Conservation (phyloP, 2,329 filamentous ascomycete genomes). For the Diaporthe longicolla region DNA sequence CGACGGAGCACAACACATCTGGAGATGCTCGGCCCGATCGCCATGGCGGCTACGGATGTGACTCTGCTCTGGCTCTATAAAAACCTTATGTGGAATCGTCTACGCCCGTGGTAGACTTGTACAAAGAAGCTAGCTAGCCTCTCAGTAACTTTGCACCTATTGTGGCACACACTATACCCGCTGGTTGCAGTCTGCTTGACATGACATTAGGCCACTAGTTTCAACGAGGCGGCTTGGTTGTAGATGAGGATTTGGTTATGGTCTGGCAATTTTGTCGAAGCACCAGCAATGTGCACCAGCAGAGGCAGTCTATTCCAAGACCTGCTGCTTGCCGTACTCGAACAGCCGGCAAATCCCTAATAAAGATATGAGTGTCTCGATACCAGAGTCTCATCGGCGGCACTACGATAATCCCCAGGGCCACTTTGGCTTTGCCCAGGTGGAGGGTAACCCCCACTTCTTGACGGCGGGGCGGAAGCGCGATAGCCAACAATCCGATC, state of each 20-base stretch:
- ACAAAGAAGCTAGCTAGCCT: constrained; percentile 1
- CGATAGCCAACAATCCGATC: constrained; percentile 27
- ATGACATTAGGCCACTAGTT: not conserved
- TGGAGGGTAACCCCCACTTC: constrained; percentile 24
- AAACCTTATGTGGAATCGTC: not conserved
- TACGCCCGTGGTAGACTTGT: not conserved
- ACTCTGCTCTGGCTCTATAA: constrained; percentile 1
- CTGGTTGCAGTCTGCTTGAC: too few relatives aligned
- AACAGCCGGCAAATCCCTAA: constrained; percentile 14
- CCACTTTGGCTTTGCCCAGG: constrained; percentile 23
- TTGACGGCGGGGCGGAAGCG: constrained; percentile 30
- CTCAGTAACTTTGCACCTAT: not conserved
- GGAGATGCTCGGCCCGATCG: not conserved
- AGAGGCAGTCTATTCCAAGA: not conserved
- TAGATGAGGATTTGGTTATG: not conserved
- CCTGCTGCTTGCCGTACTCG: not conserved
- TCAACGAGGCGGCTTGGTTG: not conserved
- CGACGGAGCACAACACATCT: not conserved
- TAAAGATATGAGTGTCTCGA: not conserved
- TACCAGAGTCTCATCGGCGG: constrained; percentile 8
- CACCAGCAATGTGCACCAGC: not conserved
- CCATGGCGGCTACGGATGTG: constrained; percentile 10
- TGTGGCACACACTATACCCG: not conserved
- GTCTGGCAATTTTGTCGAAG: not conserved
- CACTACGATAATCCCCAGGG: constrained; percentile 26